These are phyloP conservation scores for Mortierella alpina DNA, from an alignment of 192 early-diverging fungal species.

Conservation along the genomic window DNA sequence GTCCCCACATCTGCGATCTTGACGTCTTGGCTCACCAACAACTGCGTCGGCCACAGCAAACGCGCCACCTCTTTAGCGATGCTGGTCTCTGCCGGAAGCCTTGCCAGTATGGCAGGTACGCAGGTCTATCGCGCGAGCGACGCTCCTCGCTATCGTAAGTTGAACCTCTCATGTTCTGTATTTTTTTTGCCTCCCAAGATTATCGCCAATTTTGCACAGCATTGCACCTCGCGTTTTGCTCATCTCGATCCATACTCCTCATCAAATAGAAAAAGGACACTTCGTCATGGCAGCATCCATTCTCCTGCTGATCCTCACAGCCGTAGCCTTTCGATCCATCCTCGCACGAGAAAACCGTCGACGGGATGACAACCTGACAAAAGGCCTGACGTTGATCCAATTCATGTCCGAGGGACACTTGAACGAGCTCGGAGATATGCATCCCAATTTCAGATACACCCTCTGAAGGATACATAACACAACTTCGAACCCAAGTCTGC, in stretches of 20 bases:
- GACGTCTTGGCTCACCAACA: conserved; percentile 68
- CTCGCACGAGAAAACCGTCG: conserved; percentile 46
- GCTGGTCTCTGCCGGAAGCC: conserved; percentile 62
- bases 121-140: conserved; percentile 69
- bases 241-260: not conserved
- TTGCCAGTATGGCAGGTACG: conserved; percentile 64
- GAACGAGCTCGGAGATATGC: conserved; percentile 26
- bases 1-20: conserved; percentile 17
- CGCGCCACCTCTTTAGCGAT: conserved; percentile 65
- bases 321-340: conserved; percentile 23
- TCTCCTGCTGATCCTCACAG: conserved; percentile 11
- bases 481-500: not conserved
- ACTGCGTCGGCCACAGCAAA: conserved; percentile 67
- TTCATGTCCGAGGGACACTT: conserved; percentile 35
- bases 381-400: conserved; percentile 13
- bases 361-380: conserved; percentile 22
- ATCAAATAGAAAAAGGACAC: conserved; percentile 16
- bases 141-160: conserved; percentile 59
- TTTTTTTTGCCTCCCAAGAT: not conserved
- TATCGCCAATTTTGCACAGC: not conserved
- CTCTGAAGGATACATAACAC: conserved; percentile 9
- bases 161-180: conserved; percentile 2
- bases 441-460: conserved; percentile 32
- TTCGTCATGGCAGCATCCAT: conserved; percentile 25
- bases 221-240: not conserved